These are phyloP conservation scores for Pestalotiopsis sp. DNA, from an alignment of 2,329 filamentous ascomycete species.

Conservation along the genomic window DNA sequence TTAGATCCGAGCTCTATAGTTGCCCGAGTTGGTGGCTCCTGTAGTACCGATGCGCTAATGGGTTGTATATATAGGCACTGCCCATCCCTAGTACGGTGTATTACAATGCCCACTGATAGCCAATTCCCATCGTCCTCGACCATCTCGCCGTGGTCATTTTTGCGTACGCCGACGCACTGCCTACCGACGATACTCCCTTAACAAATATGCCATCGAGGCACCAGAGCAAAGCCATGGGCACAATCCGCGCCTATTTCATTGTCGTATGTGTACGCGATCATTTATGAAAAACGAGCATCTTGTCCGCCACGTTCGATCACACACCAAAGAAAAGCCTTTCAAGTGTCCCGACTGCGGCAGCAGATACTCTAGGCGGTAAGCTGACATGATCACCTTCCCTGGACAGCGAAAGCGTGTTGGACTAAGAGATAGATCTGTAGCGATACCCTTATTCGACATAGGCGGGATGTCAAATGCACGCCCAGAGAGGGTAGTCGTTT, in stretches of 20 bases:
- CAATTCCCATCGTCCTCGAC: too few relatives aligned
- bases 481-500: neutral
- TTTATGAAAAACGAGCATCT: slow-evolving; percentile 6
- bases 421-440: neutral
- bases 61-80: too few relatives aligned
- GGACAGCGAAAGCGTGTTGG: neutral
- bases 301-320: neutral
- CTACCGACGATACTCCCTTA: neutral
- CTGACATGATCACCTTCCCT: neutral
- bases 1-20: too few relatives aligned
- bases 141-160: too few relatives aligned
- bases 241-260: neutral
- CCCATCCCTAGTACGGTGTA: too few relatives aligned
- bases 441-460: neutral
- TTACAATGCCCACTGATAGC: too few relatives aligned
- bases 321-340: slow-evolving; percentile 6
- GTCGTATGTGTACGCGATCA: neutral
- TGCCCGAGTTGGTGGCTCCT: too few relatives aligned
- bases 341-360: neutral
- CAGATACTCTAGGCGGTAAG: slow-evolving; percentile 5
- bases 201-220: neutral
- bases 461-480: neutral
- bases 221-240: neutral
- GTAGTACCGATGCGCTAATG: too few relatives aligned
- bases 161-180: neutral